A percentile compares a stretch with the other conserved stretches of the same genome.
Conservation (phyloP, 495 filamentous ascomycete genomes). For the Daldinia caldariorum region DNA sequence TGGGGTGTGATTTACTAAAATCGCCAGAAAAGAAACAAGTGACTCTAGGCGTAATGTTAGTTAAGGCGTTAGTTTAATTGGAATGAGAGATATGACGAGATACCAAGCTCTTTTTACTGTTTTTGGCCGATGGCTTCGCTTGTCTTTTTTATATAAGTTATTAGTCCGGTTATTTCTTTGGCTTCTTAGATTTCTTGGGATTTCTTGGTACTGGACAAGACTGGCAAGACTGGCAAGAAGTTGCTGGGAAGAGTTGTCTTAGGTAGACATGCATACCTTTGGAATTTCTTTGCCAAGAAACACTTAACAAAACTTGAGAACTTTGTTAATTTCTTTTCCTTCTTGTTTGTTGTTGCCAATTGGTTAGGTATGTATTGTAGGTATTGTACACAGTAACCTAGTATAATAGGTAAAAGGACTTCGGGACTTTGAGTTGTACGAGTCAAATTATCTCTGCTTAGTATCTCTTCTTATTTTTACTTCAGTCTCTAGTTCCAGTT, state of each 20-base stretch:
- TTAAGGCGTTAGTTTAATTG: constrained; percentile 20
- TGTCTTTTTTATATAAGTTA: constrained; percentile 15
- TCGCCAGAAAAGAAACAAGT: constrained; percentile 10
- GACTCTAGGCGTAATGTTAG: constrained; percentile 19
- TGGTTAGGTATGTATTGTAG: neutral
- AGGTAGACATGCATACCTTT: constrained; percentile 14
- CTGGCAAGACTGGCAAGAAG: too few relatives aligned
- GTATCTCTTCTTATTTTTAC: neutral
- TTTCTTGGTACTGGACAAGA: constrained; percentile 19
- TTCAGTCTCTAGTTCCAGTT: too few relatives aligned
- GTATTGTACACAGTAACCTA: too few relatives aligned
- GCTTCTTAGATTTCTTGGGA: constrained; percentile 7
- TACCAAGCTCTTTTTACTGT: constrained; percentile 6
- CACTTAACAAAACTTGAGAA: neutral
- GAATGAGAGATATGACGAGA: neutral
- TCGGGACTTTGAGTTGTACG: neutral
- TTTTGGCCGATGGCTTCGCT: constrained; percentile 16
- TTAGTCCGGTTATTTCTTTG: constrained; percentile 1
- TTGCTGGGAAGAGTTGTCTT: neutral
- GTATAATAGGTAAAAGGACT: too few relatives aligned
- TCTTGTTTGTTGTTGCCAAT: too few relatives aligned
- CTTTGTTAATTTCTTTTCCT: neutral
- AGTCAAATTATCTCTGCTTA: constrained; percentile 30
- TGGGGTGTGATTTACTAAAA: constrained; percentile 26
- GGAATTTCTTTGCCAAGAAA: constrained; percentile 15